Percentiles rank a stretch among this genome's conserved stretches.
Conservation (phyloP, 148 eudicot species). For the Rhododendron mucronatum region DNA sequence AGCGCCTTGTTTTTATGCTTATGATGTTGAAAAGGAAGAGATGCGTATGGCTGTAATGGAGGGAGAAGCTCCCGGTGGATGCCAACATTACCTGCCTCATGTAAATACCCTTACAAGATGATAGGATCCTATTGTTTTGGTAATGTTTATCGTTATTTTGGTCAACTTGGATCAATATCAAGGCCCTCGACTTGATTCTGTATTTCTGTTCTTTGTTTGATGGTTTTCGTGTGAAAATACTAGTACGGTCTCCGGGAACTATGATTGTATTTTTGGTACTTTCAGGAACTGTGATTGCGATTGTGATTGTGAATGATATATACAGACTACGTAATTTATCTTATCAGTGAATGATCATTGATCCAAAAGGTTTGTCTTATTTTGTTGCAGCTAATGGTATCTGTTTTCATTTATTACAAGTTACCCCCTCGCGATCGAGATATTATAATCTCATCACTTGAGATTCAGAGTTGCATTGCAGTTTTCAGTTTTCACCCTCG, state of each 20-base stretch:
- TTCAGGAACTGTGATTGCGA: background rate
- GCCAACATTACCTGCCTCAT: conserved; percentile 20
- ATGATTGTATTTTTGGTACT: too few species aligned
- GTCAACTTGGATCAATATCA: too few species aligned
- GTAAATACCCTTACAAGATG: conserved; percentile 22
- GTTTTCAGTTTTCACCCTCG: background rate
- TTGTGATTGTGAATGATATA: background rate
- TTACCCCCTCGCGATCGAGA: too few species aligned
- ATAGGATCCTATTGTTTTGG: conserved; percentile 3
- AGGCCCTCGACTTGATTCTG: background rate
- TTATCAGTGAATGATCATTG: background rate
- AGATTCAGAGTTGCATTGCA: background rate
- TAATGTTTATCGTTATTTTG: background rate
- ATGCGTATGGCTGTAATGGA: conserved; percentile 21
- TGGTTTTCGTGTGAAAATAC: background rate
- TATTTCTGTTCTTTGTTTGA: background rate
- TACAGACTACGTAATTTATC: background rate
- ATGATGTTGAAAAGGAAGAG: conserved; percentile 28
- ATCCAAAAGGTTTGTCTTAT: background rate
- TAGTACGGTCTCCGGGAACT: background rate
- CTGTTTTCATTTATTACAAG: background rate
- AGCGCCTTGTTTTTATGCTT: conserved; percentile 13
- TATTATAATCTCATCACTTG: too few species aligned
- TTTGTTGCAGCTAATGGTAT: background rate
- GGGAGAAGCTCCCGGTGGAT: background rate